Percentiles rank a stretch among this genome's conserved stretches.
Conservation (phyloP, 495 filamentous ascomycete species). For the Extremus antarcticus region DNA sequence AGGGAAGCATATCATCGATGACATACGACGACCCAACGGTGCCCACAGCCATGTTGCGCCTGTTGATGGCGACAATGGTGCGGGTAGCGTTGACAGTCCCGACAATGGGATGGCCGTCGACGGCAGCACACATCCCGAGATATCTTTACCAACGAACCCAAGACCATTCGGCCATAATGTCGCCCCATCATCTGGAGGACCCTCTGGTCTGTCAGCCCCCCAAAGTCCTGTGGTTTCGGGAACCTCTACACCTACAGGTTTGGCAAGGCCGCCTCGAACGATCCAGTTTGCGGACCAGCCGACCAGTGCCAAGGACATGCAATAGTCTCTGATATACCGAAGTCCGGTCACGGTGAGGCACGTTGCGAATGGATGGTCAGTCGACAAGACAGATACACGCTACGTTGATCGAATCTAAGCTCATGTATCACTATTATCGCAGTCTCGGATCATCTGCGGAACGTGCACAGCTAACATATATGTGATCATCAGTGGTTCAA, state of each 20-base stretch:
- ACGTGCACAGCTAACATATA: no score
- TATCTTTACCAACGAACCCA: slow-evolving; percentile 14
- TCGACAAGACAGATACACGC: no score
- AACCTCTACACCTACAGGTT: not conserved
- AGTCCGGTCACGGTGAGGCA: no score
- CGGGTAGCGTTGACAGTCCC: not conserved
- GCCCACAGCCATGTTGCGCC: slow-evolving; percentile 1
- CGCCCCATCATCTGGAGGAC: not conserved
- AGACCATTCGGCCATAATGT: slow-evolving; percentile 16
- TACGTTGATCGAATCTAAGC: no score
- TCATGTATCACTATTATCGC: no score
- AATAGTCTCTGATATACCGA: no score
- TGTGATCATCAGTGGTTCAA: no score
- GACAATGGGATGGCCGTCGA: not conserved
- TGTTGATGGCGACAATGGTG: not conserved
- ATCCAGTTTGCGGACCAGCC: not conserved
- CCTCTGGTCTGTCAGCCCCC: not conserved
- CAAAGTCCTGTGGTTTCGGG: not conserved
- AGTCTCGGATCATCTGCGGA: no score
- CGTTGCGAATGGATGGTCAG: no score
- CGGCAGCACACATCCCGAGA: slow-evolving; percentile 10
- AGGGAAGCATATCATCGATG: slow-evolving; percentile 9
- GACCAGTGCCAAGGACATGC: not conserved
- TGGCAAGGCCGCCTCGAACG: not conserved
- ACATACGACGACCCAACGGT: slow-evolving; percentile 3